Percentiles rank a stretch among this genome's conserved stretches.
Evolutionary conservation across 108 stramenopile species (phyloP).

Genomic region (Discostella stelligeroides): DNA sequence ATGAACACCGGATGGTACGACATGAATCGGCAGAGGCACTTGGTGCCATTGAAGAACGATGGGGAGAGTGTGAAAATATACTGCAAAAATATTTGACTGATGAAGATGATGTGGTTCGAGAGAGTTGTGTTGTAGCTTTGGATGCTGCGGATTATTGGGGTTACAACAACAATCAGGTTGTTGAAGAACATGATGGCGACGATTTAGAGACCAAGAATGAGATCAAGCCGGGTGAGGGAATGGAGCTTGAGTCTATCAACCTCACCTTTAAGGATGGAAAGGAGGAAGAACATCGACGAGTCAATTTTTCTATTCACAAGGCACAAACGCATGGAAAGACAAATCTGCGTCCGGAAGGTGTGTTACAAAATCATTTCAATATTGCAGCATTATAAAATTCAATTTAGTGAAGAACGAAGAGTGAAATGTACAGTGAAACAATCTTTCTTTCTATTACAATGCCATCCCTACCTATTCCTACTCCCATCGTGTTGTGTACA

Average conservation of each 20-base stretch:
- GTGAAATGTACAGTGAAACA: not conserved
- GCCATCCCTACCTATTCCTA: too few relatives aligned
- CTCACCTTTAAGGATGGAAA: not conserved
- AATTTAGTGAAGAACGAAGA: not conserved
- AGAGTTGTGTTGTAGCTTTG: conserved; percentile 94
- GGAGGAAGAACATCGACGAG: not conserved
- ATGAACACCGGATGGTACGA: conserved; percentile 95
- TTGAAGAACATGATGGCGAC: conserved; percentile 95
- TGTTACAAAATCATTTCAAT: conserved; percentile 50
- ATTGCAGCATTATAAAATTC: conserved; percentile 23
- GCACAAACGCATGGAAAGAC: conserved; percentile 38
- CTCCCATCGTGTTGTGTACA: too few relatives aligned
- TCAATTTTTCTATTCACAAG: conserved; percentile 44
- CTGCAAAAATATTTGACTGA: conserved; percentile 80
- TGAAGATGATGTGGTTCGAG: conserved; percentile 73
- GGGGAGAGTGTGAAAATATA: conserved; percentile 80
- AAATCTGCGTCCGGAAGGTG: conserved; percentile 7
- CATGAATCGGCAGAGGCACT: conserved; percentile 98
- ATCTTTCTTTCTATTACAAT: too few relatives aligned
- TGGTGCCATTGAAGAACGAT: conserved; percentile 93
- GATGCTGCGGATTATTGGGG: conserved; percentile 97
- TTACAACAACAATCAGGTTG: conserved; percentile 75
- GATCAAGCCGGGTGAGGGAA: conserved; percentile 3
- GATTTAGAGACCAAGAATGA: conserved; percentile 76
- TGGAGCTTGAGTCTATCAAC: not conserved